Conservation (phyloP, 768 basidiomycete species). For the Flagelloscypha sp. region DNA sequence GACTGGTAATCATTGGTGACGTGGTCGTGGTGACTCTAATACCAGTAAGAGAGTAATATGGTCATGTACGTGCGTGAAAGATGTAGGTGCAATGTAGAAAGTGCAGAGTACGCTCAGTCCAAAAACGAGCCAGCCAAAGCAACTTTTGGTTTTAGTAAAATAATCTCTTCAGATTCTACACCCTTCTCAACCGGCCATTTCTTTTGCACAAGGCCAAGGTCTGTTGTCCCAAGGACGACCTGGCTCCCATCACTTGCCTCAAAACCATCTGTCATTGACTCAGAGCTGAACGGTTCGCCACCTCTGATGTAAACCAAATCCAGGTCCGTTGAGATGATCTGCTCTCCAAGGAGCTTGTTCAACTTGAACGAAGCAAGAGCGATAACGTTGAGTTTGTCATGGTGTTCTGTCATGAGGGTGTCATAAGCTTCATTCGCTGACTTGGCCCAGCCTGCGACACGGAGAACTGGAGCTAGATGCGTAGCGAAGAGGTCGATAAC, state of each 20-base stretch:
- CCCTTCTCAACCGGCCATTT: slow-evolving; percentile 27
- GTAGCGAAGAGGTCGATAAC: slow-evolving; percentile 33
- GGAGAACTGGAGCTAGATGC: slow-evolving; percentile 30
- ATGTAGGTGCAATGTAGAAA: too few relatives aligned
- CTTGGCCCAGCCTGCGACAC: slow-evolving; percentile 30
- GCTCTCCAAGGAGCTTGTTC: slow-evolving; percentile 52
- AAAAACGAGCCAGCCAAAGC: too few relatives aligned
- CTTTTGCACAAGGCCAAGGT: slow-evolving; percentile 41
- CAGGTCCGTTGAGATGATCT: slow-evolving; percentile 48
- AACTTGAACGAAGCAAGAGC: slow-evolving; percentile 38
- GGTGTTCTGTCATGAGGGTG: slow-evolving; percentile 34
- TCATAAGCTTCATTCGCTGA: slow-evolving; percentile 24
- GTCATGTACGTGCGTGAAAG: too few relatives aligned
- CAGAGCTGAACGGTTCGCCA: slow-evolving; percentile 30
- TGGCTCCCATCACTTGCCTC: slow-evolving; percentile 7
- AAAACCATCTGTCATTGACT: slow-evolving; percentile 40
- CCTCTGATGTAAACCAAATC: slow-evolving; percentile 39
- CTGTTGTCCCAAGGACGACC: slow-evolving; percentile 46
- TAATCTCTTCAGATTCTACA: slow-evolving; percentile 37
- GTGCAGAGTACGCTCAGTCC: too few relatives aligned
- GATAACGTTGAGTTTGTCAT: slow-evolving; percentile 32
- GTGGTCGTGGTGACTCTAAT: too few relatives aligned
- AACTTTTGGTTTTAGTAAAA: slow-evolving; percentile 49
- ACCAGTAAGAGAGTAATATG: too few relatives aligned
- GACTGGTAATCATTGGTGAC: too few relatives aligned